Base-by-base conservation (phyloP, 1,139 yeast genomes). In the Scheffersomyces lignicola region DNA sequence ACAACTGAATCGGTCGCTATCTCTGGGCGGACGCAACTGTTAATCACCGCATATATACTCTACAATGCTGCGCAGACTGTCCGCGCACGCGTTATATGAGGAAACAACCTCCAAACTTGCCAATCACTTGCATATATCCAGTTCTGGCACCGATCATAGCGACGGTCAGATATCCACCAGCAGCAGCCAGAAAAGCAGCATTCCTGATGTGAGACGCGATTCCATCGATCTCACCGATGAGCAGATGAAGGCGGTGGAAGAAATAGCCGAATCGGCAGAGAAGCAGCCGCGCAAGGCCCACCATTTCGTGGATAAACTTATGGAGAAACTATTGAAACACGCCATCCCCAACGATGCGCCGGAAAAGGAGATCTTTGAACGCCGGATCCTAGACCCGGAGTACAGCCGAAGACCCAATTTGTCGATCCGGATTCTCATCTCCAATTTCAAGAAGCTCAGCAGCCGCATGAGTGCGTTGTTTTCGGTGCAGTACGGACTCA, bases 221-320 rank as follows among this genome's bases (percentile, higher is more conserved):
- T 4, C 9, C 7, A 37, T 33, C 11, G 43, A 40, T 15, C 38
- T 39, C 23, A 41, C 41, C 4, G 47, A 39, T 21, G 58, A 49
- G n/a, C 55, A 56, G 29, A 44, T 52, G 14, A 43, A 43, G 3
- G 44, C 37, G 20, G 40, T 45, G 27, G 52, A 43, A 31, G 41
- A 40, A 23, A 49, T 56, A 47, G 57, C 61, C 1, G 43, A 43
- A 35, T 53, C 60, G n/a, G 62, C 61, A 1, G 59, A 52, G 18
- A 60, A 52, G 23, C 33, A 18, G 17, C 41, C 34, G 31, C 51
- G 35, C 24, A 35, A 39, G 20, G 33, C 38, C 18, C 45, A 41
- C 29, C 85, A 80, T 48, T 81, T 81, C 48, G 63, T 78, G 37
- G 89, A 81, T 50, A 60, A 69, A 28, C 58, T 82, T 37, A 60